These are phyloP conservation scores for Globisporangium barbulae DNA, from an alignment of 352 stramenopile species.

Conservation along the genomic window DNA sequence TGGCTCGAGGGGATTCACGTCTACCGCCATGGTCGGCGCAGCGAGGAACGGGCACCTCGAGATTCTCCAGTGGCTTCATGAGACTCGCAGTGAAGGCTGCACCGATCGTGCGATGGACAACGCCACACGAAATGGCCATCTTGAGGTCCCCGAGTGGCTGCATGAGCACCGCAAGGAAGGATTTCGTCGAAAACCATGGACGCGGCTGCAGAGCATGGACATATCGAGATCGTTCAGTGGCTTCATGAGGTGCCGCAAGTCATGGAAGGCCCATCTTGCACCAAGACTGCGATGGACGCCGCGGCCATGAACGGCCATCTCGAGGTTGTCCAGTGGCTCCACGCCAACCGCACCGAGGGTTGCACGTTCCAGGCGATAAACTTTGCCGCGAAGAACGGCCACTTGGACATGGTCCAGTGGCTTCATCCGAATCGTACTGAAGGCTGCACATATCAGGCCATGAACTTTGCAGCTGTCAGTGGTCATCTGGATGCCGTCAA, in stretches of 20 bases:
- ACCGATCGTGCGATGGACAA: neutral
- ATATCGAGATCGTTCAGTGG: neutral
- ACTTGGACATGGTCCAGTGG: too few species aligned
- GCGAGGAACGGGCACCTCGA: neutral
- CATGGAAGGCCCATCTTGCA: neutral
- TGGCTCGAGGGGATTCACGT: neutral
- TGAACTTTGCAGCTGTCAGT: neutral
- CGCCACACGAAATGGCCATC: neutral
- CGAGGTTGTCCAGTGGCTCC: neutral
- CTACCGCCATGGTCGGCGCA: neutral
- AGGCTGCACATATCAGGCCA: neutral
- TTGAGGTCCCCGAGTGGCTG: neutral
- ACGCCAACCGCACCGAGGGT: too few species aligned
- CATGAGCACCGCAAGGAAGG: neutral
- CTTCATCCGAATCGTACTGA: neutral
- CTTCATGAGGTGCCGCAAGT: neutral
- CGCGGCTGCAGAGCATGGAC: neutral
- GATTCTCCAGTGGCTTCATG: neutral
- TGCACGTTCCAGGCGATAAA: too few species aligned
- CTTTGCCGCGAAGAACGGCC: too few species aligned
- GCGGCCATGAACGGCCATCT: neutral
- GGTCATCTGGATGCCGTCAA: neutral
- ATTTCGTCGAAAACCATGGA: neutral
- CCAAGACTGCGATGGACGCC: neutral
- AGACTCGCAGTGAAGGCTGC: neutral